These are phyloP conservation scores for Coniochaeta sp. DNA, from an alignment of 2,329 filamentous ascomycete species.

Conservation along the genomic window DNA sequence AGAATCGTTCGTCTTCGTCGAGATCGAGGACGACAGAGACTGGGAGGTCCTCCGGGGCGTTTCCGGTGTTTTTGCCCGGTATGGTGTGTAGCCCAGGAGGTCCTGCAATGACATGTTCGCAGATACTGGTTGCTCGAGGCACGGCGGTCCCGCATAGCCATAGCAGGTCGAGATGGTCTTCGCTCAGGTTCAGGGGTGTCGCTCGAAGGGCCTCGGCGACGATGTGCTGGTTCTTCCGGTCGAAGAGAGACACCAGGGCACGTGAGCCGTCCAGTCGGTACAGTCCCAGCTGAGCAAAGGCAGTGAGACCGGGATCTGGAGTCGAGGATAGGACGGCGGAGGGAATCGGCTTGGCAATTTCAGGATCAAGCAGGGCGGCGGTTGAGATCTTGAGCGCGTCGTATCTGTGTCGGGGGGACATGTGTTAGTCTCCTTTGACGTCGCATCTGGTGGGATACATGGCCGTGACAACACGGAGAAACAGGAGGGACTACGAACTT, in stretches of 20 bases:
- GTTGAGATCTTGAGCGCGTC: conserved; percentile 14
- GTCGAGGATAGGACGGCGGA: conserved; percentile 11
- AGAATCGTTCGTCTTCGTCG: conserved; percentile 20
- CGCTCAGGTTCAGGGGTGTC: conserved; percentile 24
- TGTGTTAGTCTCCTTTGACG: not conserved
- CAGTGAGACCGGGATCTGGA: conserved; percentile 34
- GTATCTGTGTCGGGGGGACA: conserved; percentile 9
- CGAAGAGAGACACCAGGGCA: conserved; percentile 44
- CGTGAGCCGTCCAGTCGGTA: conserved; percentile 33
- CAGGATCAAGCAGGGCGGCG: conserved; percentile 5
- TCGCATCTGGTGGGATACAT: not conserved
- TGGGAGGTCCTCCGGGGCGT: conserved; percentile 16
- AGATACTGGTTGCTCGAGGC: conserved; percentile 21
- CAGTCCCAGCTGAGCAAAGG: conserved; percentile 41
- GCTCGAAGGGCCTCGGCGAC: conserved; percentile 42
- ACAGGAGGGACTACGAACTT: conserved; percentile 10
- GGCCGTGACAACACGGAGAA: not conserved
- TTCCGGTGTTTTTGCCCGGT: conserved; percentile 4
- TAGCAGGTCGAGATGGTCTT: conserved; percentile 9
- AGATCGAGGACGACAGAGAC: conserved; percentile 28
- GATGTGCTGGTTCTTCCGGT: conserved; percentile 37
- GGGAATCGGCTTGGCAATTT: conserved; percentile 6
- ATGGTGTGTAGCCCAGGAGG: conserved; percentile 2
- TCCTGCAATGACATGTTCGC: conserved; percentile 19
- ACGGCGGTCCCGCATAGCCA: conserved; percentile 22